phyloP scores from a whole-genome alignment of 2,329 filamentous ascomycete species.

The Albophoma yamanashiensis region DNA sequence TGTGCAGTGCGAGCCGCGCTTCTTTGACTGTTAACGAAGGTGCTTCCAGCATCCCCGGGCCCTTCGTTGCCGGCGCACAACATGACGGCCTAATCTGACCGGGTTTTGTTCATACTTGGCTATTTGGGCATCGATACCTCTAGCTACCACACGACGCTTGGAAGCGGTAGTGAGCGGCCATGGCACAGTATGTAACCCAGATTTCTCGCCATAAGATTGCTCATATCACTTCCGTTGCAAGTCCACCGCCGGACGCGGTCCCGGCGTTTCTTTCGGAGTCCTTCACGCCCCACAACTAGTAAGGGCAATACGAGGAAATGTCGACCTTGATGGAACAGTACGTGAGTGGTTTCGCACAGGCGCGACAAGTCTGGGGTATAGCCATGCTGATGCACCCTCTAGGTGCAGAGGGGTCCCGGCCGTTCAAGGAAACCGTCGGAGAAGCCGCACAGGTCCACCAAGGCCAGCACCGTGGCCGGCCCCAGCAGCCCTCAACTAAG shows the following conservation, averaged over 20 bases:
- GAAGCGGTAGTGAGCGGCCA: background rate
- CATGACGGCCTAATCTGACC: slow-evolving; percentile 12
- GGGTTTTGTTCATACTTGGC: slow-evolving; percentile 2
- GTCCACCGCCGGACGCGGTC: background rate
- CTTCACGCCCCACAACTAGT: too few species aligned
- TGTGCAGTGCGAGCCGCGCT: background rate
- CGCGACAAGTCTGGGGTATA: background rate
- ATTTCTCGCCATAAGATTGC: background rate
- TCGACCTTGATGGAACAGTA: background rate
- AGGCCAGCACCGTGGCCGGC: background rate
- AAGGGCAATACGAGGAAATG: background rate
- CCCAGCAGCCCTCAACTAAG: slow-evolving; percentile 5
- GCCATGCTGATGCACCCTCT: background rate
- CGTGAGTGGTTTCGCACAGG: background rate
- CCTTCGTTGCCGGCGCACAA: slow-evolving; percentile 5
- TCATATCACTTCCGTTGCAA: background rate
- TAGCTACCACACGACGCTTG: background rate
- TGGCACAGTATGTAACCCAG: slow-evolving; percentile 8
- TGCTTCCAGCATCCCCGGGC: background rate
- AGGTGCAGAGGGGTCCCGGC: background rate
- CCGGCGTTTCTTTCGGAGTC: background rate
- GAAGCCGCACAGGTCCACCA: background rate
- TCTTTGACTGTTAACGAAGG: background rate
- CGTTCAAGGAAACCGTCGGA: background rate
- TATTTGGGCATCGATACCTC: slow-evolving; percentile 13